A percentile compares a stretch with the other conserved stretches of the same genome.
Evolutionary conservation across 176 grass and related monocot genomes (phyloP).

Genomic region (Stipa capillata): DNA sequence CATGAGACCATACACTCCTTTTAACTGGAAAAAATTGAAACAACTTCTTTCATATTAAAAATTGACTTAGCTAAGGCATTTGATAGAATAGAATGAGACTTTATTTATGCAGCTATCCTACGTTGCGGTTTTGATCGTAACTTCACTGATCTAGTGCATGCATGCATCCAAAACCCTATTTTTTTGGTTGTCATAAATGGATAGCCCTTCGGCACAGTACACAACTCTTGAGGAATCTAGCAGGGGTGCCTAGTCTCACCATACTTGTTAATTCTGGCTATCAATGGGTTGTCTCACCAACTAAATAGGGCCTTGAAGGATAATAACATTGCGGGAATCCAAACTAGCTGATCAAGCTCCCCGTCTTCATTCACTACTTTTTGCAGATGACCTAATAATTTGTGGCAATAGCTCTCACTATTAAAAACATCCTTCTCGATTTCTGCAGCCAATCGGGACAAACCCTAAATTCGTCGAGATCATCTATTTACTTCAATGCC

Average conservation of each 20-base stretch:
- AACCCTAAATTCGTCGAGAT: neutral
- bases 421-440: neutral
- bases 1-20: neutral
- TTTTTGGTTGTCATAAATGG: neutral
- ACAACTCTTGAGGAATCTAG: neutral
- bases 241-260: neutral
- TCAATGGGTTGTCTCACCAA: neutral
- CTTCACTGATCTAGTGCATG: neutral
- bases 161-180: neutral
- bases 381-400: too few relatives aligned
- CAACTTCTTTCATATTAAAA: too few relatives aligned
- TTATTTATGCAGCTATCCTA: neutral
- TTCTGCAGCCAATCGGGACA: neutral
- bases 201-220: neutral
- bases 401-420: too few relatives aligned
- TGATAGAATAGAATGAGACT: neutral
- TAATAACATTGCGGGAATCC: neutral
- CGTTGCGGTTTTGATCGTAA: neutral
- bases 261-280: neutral
- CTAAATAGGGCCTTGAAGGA: accelerated
- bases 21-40: neutral
- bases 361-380: neutral
- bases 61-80: neutral
- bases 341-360: accelerated
- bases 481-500: neutral